A percentile compares a stretch with the other conserved stretches of the same genome.
Evolutionary conservation across 2,329 filamentous ascomycete species (phyloP).

Genomic region (Fusarium sacchari): DNA sequence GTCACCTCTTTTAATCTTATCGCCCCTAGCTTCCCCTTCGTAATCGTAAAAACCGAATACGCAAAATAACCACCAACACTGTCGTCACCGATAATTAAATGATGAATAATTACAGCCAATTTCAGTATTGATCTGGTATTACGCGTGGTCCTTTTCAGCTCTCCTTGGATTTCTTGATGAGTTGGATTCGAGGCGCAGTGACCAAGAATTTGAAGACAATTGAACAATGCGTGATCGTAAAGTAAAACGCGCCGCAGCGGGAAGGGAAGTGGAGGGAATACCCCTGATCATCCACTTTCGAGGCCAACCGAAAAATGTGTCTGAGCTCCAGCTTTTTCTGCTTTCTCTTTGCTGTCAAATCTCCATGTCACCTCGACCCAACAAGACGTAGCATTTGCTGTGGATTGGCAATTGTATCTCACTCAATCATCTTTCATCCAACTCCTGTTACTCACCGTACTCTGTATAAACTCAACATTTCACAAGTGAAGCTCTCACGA

Average conservation of each 20-base stretch:
- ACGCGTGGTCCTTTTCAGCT: conserved; percentile 8
- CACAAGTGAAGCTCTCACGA: background rate
- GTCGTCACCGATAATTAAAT: background rate
- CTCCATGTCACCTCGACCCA: conserved; percentile 8
- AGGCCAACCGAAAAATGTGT: conserved; percentile 24
- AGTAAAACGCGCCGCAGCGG: conserved; percentile 22
- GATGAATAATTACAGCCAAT: conserved; percentile 3
- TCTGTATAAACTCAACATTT: background rate
- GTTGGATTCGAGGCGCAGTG: conserved; percentile 10
- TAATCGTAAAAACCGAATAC: conserved; percentile 39
- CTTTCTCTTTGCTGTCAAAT: conserved; percentile 10
- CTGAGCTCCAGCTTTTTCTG: background rate
- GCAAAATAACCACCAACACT: conserved; percentile 1
- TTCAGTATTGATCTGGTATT: conserved; percentile 2
- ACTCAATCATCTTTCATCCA: background rate
- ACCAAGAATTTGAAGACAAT: background rate
- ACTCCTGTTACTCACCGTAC: background rate
- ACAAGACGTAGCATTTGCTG: background rate
- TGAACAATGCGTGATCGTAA: conserved; percentile 4
- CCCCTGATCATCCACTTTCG: conserved; percentile 30
- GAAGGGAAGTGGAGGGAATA: conserved; percentile 26
- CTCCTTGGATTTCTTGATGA: background rate
- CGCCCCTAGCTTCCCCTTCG: background rate
- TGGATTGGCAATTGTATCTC: background rate
- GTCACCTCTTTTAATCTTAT: background rate